Percentiles rank a stretch among this genome's conserved stretches.
phyloP scores from a whole-genome alignment of 768 basidiomycete species.

The Hygrocybe coccinea region DNA sequence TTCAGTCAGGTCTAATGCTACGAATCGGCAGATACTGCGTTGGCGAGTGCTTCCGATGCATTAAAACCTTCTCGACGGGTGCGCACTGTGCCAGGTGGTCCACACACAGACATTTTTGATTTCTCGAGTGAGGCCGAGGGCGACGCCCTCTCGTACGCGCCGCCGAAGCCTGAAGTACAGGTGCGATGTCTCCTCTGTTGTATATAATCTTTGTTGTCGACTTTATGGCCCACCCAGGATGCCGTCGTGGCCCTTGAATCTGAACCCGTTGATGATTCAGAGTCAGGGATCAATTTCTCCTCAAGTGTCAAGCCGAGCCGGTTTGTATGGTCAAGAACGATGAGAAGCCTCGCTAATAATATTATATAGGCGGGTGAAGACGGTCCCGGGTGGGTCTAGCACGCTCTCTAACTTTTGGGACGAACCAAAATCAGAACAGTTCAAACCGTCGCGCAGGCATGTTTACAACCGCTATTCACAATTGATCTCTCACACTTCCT shows the following conservation, averaged over 20 bases:
- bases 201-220: background rate
- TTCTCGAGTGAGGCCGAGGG: no score
- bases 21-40: no score
- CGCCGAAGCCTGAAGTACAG: no score
- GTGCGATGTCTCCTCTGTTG: no score
- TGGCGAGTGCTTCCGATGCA: no score
- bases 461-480: conserved; percentile 9
- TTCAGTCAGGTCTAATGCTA: background rate
- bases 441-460: conserved; percentile 68
- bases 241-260: background rate
- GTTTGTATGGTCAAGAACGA: conserved; percentile 25
- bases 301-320: conserved; percentile 47
- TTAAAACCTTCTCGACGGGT: no score
- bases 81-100: no score
- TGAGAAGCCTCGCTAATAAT: background rate
- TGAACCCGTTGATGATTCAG: conserved; percentile 24
- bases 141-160: no score
- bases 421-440: conserved; percentile 40
- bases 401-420: conserved; percentile 47
- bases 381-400: conserved; percentile 42
- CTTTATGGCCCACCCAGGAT: background rate
- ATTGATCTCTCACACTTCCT: conserved; percentile 1
- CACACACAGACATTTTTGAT: no score
- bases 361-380: conserved; percentile 38
- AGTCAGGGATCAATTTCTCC: conserved; percentile 31